phyloP scores from a whole-genome alignment of 768 basidiomycete genomes.

The Boletales sp. region DNA sequence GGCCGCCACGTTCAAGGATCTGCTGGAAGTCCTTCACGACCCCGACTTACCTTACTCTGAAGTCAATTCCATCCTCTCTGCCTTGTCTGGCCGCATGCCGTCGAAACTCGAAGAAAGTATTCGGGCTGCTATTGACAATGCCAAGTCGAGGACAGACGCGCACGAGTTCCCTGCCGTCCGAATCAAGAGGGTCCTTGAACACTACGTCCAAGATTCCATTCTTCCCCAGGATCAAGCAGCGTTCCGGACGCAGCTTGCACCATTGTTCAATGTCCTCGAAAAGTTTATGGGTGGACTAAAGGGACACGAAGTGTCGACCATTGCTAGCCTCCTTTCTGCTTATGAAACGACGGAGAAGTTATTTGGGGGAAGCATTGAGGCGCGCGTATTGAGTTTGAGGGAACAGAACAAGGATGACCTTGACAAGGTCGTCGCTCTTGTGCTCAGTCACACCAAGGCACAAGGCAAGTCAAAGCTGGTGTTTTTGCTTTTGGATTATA shows the following conservation, averaged over 20 bases:
- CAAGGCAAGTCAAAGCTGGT: conserved; percentile 89
- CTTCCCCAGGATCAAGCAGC: conserved; percentile 76
- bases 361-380: conserved; percentile 93
- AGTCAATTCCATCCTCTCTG: conserved; percentile 75
- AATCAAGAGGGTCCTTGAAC: conserved; percentile 82
- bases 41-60: conserved; percentile 89
- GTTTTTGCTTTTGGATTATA: conserved; percentile 80
- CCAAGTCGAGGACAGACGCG: conserved; percentile 66
- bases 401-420: conserved; percentile 92
- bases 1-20: conserved; percentile 80
- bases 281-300: conserved; percentile 81
- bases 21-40: conserved; percentile 77
- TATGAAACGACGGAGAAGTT: conserved; percentile 88
- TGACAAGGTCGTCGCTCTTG: conserved; percentile 80
- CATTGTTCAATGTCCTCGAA: conserved; percentile 73
- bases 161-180: conserved; percentile 89
- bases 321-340: conserved; percentile 71
- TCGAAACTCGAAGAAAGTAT: conserved; percentile 85
- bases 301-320: conserved; percentile 75
- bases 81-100: conserved; percentile 91
- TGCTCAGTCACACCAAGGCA: conserved; percentile 95
- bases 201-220: conserved; percentile 77
- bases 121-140: conserved; percentile 70
- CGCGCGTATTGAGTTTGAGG: conserved; percentile 82
- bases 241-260: conserved; percentile 68